Evolutionary conservation across 129 eudicot genomes (phyloP).

Genomic region (Logfia minima): DNA sequence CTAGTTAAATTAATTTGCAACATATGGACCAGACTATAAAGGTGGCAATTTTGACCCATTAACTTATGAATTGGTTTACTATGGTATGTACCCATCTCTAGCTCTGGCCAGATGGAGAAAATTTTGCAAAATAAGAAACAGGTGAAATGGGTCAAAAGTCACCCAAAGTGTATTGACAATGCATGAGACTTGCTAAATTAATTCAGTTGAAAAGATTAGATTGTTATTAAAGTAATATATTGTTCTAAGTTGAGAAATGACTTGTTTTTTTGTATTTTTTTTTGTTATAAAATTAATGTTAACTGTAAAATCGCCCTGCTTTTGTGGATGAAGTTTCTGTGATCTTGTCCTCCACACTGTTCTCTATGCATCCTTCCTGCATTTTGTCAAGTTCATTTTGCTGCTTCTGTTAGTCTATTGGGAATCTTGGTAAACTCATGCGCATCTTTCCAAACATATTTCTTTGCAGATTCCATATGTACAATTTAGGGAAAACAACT

Average conservation of each 20-base stretch:
- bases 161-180: neutral
- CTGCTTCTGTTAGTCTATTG: neutral
- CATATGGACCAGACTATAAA: neutral
- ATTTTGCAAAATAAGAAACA: neutral
- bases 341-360: neutral
- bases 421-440: slow-evolving; percentile 1
- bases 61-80: neutral
- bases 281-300: neutral
- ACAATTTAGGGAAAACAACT: slow-evolving; percentile 88
- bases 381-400: neutral
- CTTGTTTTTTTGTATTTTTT: neutral
- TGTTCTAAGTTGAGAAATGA: neutral
- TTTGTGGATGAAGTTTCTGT: slow-evolving; percentile 4
- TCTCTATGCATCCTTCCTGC: neutral
- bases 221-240: neutral
- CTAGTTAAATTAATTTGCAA: neutral
- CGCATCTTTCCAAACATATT: neutral
- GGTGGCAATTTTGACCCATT: neutral
- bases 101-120: neutral
- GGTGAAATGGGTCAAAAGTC: neutral
- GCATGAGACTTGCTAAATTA: neutral
- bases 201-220: neutral
- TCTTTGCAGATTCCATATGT: slow-evolving; percentile 68
- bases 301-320: neutral
- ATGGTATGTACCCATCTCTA: neutral